phyloP scores from a whole-genome alignment of 2,329 filamentous ascomycete genomes.

The Diplodia seriata region DNA sequence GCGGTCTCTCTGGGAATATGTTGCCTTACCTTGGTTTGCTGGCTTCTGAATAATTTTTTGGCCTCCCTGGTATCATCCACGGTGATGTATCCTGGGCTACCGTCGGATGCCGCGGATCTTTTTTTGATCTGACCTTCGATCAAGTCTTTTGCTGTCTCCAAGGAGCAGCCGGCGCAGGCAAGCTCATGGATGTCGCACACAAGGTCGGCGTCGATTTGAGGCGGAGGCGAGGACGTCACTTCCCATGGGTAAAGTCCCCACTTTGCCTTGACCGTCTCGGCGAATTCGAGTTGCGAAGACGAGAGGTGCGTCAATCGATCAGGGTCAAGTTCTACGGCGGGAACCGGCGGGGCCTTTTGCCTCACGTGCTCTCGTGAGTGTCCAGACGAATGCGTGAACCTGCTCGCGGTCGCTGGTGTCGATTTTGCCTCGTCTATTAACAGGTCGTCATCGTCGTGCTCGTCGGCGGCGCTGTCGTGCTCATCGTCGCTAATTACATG shows the following conservation, averaged over 20 bases:
- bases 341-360: not conserved
- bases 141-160: not conserved
- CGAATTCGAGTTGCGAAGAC: not conserved
- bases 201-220: not conserved
- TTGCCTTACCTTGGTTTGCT: not conserved
- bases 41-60: not conserved
- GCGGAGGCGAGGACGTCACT: not conserved
- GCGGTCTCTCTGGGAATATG: not conserved
- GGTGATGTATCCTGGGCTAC: not conserved
- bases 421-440: constrained; percentile 19
- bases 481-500: constrained; percentile 21
- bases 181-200: not conserved
- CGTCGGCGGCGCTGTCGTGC: not conserved
- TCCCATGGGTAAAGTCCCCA: constrained; percentile 19
- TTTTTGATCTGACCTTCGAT: constrained; percentile 1
- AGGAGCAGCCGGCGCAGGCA: not conserved
- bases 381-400: not conserved
- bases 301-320: not conserved
- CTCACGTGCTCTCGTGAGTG: constrained; percentile 5
- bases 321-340: not conserved
- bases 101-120: not conserved
- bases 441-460: constrained; percentile 8
- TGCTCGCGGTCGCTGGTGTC: not conserved
- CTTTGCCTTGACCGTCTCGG: not conserved
- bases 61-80: not conserved